Conservation (phyloP, 2,329 filamentous ascomycete genomes). For the Lojkania enalia region DNA sequence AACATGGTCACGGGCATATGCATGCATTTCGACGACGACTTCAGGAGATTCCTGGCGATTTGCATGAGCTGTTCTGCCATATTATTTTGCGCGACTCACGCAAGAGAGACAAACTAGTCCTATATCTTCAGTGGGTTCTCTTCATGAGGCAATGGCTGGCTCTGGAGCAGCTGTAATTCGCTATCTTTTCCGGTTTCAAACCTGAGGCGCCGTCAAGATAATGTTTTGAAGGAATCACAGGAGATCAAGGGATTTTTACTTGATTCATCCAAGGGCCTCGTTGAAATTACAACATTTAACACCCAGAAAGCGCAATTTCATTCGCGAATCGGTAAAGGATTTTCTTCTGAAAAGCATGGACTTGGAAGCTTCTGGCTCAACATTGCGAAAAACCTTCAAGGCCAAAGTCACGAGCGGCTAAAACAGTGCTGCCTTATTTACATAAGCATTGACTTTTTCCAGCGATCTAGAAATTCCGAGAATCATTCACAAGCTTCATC, state of each 20-base stretch:
- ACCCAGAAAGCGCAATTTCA: slow-evolving; percentile 30
- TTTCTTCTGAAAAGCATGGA: slow-evolving; percentile 44
- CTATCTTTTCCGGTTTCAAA: slow-evolving; percentile 9
- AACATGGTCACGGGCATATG: slow-evolving; percentile 35
- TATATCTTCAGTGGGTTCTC: slow-evolving; percentile 20
- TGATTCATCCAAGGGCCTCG: slow-evolving; percentile 18
- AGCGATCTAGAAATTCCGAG: slow-evolving; percentile 3
- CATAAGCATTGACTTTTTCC: slow-evolving; percentile 30
- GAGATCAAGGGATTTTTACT: slow-evolving; percentile 16
- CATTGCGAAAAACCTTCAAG: slow-evolving; percentile 31
- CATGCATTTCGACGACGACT: slow-evolving; percentile 38
- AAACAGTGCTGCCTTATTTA: slow-evolving; percentile 51
- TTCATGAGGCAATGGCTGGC: slow-evolving; percentile 17
- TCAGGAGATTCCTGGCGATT: slow-evolving; percentile 43
- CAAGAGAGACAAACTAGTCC: slow-evolving; percentile 1
- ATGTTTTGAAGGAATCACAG: slow-evolving; percentile 12
- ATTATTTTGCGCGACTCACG: slow-evolving; percentile 46
- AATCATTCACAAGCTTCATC: slow-evolving; percentile 13
- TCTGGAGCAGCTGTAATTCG: slow-evolving; percentile 15
- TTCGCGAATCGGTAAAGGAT: slow-evolving; percentile 34
- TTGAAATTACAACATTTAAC: slow-evolving; percentile 15
- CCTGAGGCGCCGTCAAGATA: slow-evolving; percentile 7
- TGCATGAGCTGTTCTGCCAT: slow-evolving; percentile 55
- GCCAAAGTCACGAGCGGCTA: slow-evolving; percentile 47
- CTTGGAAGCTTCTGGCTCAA: slow-evolving; percentile 36